phyloP scores from a whole-genome alignment of 23 red algal species.

The Gracilaria caudata region DNA sequence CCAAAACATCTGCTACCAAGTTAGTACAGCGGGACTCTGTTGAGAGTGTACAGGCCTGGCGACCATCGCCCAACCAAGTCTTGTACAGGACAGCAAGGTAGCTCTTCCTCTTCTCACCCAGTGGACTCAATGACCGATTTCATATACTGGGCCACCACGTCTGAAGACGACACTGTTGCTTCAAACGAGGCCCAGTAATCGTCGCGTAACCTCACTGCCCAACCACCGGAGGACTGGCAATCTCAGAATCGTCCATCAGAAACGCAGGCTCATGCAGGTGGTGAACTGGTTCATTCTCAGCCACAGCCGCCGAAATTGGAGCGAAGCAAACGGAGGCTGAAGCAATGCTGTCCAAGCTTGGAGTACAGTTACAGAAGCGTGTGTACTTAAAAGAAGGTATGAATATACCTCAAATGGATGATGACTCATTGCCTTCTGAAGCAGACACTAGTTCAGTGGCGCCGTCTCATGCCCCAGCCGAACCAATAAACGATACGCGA shows the following conservation, averaged over 20 bases:
- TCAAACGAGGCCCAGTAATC: too few species aligned
- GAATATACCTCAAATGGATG: neutral
- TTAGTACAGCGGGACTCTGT: conserved; percentile 37
- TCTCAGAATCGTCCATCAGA: too few species aligned
- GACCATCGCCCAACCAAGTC: neutral
- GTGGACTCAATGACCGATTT: too few species aligned
- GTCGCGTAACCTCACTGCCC: too few species aligned
- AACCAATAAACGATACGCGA: neutral
- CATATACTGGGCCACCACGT: too few species aligned
- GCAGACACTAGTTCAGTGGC: neutral
- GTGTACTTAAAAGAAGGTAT: neutral
- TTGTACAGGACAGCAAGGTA: neutral
- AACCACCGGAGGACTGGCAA: too few species aligned
- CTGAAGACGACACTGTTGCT: too few species aligned
- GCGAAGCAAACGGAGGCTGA: neutral
- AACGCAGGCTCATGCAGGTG: too few species aligned
- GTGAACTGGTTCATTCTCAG: too few species aligned
- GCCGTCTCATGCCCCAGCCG: neutral
- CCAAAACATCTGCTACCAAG: conserved; percentile 27
- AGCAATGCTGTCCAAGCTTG: conserved; percentile 3
- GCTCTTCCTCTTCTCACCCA: neutral
- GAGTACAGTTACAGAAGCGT: neutral
- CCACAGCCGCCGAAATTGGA: conserved; percentile 20
- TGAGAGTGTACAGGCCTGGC: conserved; percentile 36
- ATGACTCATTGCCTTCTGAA: conserved; percentile 12